Base-by-base conservation (phyloP, 75 land plant species). In the Pinus tabuliformis region DNA sequence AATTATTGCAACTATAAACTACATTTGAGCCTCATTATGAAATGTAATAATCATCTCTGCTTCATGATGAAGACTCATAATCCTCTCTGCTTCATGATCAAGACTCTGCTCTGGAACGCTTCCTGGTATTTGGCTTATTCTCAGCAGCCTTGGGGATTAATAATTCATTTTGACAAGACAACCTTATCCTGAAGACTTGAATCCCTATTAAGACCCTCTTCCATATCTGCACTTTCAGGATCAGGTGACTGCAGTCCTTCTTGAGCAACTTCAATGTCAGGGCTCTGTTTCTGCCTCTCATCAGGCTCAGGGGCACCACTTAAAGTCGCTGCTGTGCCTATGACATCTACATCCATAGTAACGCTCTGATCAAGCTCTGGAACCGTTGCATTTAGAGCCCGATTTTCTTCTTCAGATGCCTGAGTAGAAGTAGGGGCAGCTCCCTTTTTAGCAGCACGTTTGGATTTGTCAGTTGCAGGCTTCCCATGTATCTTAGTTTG, bases 401-500 rank as follows among this genome's bases (percentile, higher is more conserved):
- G 90, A 59, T 68, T 80, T 57, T 88, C 92, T 62, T 88, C 92
- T 57, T 57, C 62, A 49, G 54, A 49, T 56, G 68, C 64, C 70
- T 81, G 86, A 62, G 70, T 59, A 20, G 62, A n/a, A 49, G 54
- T 49, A 49, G 54, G 12, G 8, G 58, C 17, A 21, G 86, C 59
- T 42, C 74, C 78, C 57, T 86, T 91, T 68, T 85, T 81, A 59
- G 72, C 79, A 70, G 88, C 84, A 28, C 89, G 91, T 78, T 89
- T 95, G 9, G 88, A 58, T 73, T 78, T 89, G 59, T 97, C 99
- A 63, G 64, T 77, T 30, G 86, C 83, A 39, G 86, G 83, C 79
- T 94, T 96, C 15, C 77, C 78, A 77, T 91, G 86, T 73, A 85
- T 78, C 71, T 91, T 89, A 56, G 77, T 73, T 62, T 92, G 87